Evolutionary conservation across 345 rosid genomes (phyloP).

Genomic region (Turritis glabra): DNA sequence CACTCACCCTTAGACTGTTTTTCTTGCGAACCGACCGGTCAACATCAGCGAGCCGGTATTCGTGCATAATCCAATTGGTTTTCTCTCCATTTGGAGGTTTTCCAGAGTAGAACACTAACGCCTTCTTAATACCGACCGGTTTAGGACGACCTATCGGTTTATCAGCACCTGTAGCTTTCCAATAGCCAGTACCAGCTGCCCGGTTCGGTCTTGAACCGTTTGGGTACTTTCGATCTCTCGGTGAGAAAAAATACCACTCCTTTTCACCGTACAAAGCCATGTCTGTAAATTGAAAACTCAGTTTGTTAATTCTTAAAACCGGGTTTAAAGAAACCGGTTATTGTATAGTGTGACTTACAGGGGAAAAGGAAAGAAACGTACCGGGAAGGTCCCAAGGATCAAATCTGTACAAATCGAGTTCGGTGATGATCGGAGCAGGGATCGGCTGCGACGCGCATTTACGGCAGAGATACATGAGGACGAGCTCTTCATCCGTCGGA

Average conservation of each 20-base stretch:
- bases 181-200: conserved; percentile 85
- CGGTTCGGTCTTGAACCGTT: conserved; percentile 96
- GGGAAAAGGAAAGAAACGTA: conserved; percentile 7
- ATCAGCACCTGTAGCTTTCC: conserved; percentile 99
- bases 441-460: conserved; percentile 75
- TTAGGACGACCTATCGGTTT: conserved; percentile 88
- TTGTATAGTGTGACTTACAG: neutral
- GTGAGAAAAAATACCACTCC: conserved; percentile 97
- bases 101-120: conserved; percentile 85
- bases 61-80: conserved; percentile 99
- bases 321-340: too few relatives aligned
- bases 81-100: conserved; percentile 88
- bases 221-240: conserved; percentile 85
- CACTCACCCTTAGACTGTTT: conserved; percentile 76
- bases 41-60: conserved; percentile 87
- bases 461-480: conserved; percentile 81
- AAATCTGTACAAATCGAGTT: conserved; percentile 77
- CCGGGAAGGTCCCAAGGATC: conserved; percentile 97
- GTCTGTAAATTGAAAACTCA: conserved; percentile 37
- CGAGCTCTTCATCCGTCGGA: conserved; percentile 98
- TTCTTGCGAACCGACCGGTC: conserved; percentile 84
- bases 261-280: conserved; percentile 86
- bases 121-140: conserved; percentile 84
- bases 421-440: conserved; percentile 73
- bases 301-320: neutral